These are phyloP conservation scores for Wickerhamomyces bovis DNA, from an alignment of 805 yeast species.

Conservation along the genomic window DNA sequence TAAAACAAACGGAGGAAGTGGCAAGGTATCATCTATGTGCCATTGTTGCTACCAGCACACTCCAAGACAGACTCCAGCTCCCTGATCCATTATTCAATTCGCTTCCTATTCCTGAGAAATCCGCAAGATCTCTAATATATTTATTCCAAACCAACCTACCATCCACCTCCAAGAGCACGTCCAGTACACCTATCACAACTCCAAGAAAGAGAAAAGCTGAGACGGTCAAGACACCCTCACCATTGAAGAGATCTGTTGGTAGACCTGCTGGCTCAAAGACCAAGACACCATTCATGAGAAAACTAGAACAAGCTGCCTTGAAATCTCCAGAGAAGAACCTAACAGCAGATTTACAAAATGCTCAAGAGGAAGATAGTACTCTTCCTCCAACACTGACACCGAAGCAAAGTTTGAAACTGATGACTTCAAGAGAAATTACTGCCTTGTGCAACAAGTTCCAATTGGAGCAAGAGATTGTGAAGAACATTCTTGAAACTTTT, in stretches of 20 bases:
- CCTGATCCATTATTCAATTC: slow-evolving; percentile 44
- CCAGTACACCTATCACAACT: slow-evolving; percentile 3
- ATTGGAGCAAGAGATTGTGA: slow-evolving; percentile 48
- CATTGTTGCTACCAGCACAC: slow-evolving; percentile 48
- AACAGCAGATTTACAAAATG: slow-evolving; percentile 2
- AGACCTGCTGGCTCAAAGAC: slow-evolving; percentile 17
- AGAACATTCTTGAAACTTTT: slow-evolving; percentile 44
- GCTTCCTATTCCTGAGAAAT: slow-evolving; percentile 51
- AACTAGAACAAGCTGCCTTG: slow-evolving; percentile 26
- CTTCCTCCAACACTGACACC: slow-evolving; percentile 10
- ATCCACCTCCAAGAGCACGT: background rate
- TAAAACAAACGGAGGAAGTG: slow-evolving; percentile 50
- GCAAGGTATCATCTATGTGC: slow-evolving; percentile 70
- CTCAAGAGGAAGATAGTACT: slow-evolving; percentile 7
- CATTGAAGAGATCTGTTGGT: slow-evolving; percentile 15
- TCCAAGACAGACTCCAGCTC: slow-evolving; percentile 35
- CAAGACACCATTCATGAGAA: slow-evolving; percentile 23
- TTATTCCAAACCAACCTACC: slow-evolving; percentile 1
- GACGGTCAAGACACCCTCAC: slow-evolving; percentile 6
- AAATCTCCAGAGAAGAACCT: slow-evolving; percentile 11
- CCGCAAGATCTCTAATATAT: slow-evolving; percentile 29
- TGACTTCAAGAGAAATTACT: slow-evolving; percentile 37
- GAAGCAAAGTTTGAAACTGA: slow-evolving; percentile 25
- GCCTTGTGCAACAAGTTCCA: slow-evolving; percentile 58
- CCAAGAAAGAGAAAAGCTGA: slow-evolving; percentile 6